Percentiles rank a stretch among this genome's conserved stretches.
These are phyloP conservation scores for Microdochium paspali DNA, from an alignment of 2,329 filamentous ascomycete species.

Conservation along the genomic window DNA sequence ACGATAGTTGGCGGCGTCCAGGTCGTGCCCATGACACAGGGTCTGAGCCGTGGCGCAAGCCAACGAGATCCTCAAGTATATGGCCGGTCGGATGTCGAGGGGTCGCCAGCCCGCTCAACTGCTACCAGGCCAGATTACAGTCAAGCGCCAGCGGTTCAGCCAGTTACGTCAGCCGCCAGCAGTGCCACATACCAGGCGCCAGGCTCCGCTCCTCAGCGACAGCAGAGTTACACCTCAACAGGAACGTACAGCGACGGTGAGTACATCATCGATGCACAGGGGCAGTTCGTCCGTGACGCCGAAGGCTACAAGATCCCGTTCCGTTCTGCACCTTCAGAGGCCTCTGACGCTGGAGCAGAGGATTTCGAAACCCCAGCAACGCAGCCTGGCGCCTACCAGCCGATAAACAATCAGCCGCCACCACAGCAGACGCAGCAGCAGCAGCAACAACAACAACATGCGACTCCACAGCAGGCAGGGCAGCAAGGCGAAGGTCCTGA, in stretches of 20 bases:
- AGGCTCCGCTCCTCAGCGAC: constrained; percentile 26
- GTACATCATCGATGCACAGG: constrained; percentile 54
- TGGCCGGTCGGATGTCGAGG: constrained; percentile 19
- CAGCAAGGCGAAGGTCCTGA: constrained; percentile 38
- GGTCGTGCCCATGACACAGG: constrained; percentile 84
- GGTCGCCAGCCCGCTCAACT: constrained; percentile 14
- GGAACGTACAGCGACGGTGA: constrained; percentile 61
- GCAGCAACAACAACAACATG: no score
- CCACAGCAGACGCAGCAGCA: constrained; percentile 4
- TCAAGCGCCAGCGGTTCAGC: constrained; percentile 32
- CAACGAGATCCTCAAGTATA: constrained; percentile 27
- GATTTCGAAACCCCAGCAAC: constrained; percentile 48
- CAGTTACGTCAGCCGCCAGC: constrained; percentile 26
- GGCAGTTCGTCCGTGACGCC: constrained; percentile 51
- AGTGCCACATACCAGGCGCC: constrained; percentile 30
- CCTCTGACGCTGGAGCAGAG: constrained; percentile 41
- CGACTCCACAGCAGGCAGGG: constrained; percentile 8
- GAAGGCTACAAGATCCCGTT: constrained; percentile 50
- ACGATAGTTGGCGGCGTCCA: constrained; percentile 89
- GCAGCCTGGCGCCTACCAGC: constrained; percentile 19
- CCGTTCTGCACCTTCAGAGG: constrained; percentile 32
- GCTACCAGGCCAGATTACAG: constrained; percentile 26
- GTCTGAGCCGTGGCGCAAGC: constrained; percentile 45
- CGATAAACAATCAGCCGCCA: constrained; percentile 11
- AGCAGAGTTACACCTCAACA: constrained; percentile 47